Conservation (phyloP, 495 filamentous ascomycete genomes). For the Aspergillus taichungensis region DNA sequence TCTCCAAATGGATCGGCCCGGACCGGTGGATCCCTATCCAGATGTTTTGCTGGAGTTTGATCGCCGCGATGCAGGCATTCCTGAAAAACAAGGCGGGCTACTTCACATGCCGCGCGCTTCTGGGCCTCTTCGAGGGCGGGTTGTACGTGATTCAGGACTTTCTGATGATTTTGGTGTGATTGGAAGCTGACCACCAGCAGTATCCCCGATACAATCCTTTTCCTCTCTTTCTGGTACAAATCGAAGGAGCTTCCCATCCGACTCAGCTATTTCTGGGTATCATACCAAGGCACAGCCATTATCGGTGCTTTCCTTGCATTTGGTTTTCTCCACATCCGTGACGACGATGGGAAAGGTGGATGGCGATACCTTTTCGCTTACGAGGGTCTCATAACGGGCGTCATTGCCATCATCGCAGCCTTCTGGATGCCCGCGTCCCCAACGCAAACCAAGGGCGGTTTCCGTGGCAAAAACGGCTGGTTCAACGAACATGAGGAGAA, state of each 20-base stretch:
- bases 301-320: constrained; percentile 61
- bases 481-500: constrained; percentile 57
- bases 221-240: constrained; percentile 71
- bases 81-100: constrained; percentile 54
- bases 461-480: constrained; percentile 67
- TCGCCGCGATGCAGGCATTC: constrained; percentile 60
- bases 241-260: constrained; percentile 59
- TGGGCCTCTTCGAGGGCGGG: constrained; percentile 70
- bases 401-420: constrained; percentile 56
- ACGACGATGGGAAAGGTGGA: constrained; percentile 48
- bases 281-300: constrained; percentile 57
- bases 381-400: constrained; percentile 44
- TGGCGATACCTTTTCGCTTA: constrained; percentile 68
- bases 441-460: constrained; percentile 57
- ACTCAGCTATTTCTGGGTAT: constrained; percentile 62
- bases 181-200: constrained; percentile 6
- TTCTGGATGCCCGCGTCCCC: constrained; percentile 66
- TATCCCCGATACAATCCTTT: constrained; percentile 48
- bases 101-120: constrained; percentile 51
- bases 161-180: constrained; percentile 9
- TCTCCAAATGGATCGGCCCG: constrained; percentile 67
- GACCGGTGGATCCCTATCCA: constrained; percentile 81
- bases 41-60: constrained; percentile 69
- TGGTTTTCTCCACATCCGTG: constrained; percentile 60
- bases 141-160: constrained; percentile 36